Conservation (phyloP, 345 rosid species). For the Gynandropsis gynandra region DNA sequence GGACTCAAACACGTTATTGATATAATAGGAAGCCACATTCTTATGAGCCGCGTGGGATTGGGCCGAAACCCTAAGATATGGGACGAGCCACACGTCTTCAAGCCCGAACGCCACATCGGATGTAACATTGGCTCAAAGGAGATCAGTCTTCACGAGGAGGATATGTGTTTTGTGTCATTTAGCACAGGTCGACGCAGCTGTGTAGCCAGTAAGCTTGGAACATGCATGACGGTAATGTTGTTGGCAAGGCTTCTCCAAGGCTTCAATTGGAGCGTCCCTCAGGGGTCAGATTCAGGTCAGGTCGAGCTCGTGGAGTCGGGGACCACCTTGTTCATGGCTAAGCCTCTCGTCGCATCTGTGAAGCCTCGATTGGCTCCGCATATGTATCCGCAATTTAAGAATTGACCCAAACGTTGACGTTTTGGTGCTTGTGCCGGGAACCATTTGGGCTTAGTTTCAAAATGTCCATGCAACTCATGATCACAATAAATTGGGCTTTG, state of each 20-base stretch:
- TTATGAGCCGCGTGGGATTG: slow-evolving; percentile 1
- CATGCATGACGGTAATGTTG: neutral
- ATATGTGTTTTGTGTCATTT: neutral
- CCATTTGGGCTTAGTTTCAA: no score
- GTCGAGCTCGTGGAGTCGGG: neutral
- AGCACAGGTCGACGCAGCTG: slow-evolving; percentile 1
- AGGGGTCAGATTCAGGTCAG: neutral
- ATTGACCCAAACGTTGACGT: no score
- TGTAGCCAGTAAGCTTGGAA: neutral
- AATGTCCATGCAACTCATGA: no score
- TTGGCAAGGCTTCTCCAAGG: slow-evolving; percentile 2
- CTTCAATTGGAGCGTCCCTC: neutral
- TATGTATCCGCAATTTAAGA: neutral
- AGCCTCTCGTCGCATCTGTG: no score
- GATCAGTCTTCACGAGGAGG: neutral
- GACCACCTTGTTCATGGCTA: neutral
- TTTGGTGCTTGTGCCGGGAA: no score
- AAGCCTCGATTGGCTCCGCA: neutral
- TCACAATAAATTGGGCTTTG: no score
- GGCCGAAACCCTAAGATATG: slow-evolving; percentile 12
- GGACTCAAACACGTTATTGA: no score
- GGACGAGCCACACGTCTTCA: neutral
- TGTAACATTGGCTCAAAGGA: neutral
- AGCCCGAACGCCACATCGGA: slow-evolving; percentile 1
- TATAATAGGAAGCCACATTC: slow-evolving; percentile 16